These are phyloP conservation scores for Lophiotrema nucula DNA, from an alignment of 495 filamentous ascomycete genomes.

Conservation along the genomic window DNA sequence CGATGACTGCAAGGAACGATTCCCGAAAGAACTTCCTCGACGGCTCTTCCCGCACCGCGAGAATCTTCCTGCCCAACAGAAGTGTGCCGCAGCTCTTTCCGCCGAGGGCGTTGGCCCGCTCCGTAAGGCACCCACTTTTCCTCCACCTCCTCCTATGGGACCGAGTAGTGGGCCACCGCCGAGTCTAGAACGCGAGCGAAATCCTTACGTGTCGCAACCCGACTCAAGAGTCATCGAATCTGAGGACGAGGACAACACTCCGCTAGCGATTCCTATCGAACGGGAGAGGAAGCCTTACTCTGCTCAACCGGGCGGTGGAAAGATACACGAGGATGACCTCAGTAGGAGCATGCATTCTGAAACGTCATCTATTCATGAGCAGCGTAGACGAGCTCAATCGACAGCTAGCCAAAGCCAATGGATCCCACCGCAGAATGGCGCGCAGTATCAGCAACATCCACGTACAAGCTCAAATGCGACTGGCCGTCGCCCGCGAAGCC, in stretches of 20 bases:
- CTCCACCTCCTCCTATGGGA: constrained; percentile 30
- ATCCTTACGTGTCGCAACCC: constrained; percentile 45
- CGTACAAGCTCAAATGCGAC: constrained; percentile 21
- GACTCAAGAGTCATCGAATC: constrained; percentile 42
- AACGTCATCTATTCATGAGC: constrained; percentile 3
- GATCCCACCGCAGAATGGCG: constrained; percentile 2
- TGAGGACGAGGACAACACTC: constrained; percentile 50
- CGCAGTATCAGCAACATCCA: constrained; percentile 15
- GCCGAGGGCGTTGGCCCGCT: constrained; percentile 29
- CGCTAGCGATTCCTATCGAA: constrained; percentile 54
- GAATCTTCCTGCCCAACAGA: constrained; percentile 39
- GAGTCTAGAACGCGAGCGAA: constrained; percentile 52
- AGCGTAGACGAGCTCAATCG: constrained; percentile 25
- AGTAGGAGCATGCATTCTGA: constrained; percentile 23
- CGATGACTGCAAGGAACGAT: constrained; percentile 69
- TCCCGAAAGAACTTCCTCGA: constrained; percentile 76
- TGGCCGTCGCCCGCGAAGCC: constrained; percentile 29
- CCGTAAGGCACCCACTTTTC: constrained; percentile 31
- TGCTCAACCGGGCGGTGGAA: constrained; percentile 56
- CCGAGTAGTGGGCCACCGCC: constrained; percentile 7
- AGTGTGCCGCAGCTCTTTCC: constrained; percentile 36
- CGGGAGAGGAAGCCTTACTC: constrained; percentile 63
- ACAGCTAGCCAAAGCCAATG: constrained; percentile 23
- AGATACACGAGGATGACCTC: constrained; percentile 51
- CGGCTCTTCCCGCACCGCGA: constrained; percentile 60